Base-by-base conservation (phyloP, 2,329 filamentous ascomycete genomes). In the Phaeophleospora eucalypticola region DNA sequence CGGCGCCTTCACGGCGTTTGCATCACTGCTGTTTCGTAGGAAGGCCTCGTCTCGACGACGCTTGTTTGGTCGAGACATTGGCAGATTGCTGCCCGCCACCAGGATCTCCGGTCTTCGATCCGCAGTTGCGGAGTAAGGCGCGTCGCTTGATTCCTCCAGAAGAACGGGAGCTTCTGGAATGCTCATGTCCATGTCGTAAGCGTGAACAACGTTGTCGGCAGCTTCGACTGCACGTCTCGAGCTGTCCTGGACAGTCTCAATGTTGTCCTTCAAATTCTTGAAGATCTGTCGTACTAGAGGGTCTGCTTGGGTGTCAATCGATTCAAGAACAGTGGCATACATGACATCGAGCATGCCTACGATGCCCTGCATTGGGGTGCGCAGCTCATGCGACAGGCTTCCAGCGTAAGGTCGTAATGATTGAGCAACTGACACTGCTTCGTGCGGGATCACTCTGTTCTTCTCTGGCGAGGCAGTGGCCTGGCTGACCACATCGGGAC, bases 281-380 rank as follows among this genome's bases (percentile, higher is more conserved):
- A 87, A 82, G 36, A 86, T 72, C 48, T 71, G 67, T 21, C 76
- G 73, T 3, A 79, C 68, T 41, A 69, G 70, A 4, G 74, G 60
- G 49, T 79, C 75, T 8, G 68, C 65, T 49, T 79, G 74, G 32
- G 71, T 73, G 51, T 79, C 75, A 6, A 82, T 75, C 15, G 81
- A 80, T 60, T 87, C 83, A 48, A 83, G 75, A 2, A 87, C 81
- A 2, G 82, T 86, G 2, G 83, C 81, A 66, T 86, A 82, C 82
- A 87, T 87, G 50, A 87, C 81, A 66, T 87, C 84, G 36, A 87
- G 68, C 83, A 87, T 87, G 4, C 84, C 84, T 12, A 87, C 82
- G 4, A 87, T 82, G 35, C 84, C 84, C 64, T 87, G 84, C 83
- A 87, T 86, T 1, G 84, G 84, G 3, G 84, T 87, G 51, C 84